A percentile compares a stretch with the other conserved stretches of the same genome.
phyloP scores from a whole-genome alignment of 129 eudicot species.

The Flaveria trinervia region DNA sequence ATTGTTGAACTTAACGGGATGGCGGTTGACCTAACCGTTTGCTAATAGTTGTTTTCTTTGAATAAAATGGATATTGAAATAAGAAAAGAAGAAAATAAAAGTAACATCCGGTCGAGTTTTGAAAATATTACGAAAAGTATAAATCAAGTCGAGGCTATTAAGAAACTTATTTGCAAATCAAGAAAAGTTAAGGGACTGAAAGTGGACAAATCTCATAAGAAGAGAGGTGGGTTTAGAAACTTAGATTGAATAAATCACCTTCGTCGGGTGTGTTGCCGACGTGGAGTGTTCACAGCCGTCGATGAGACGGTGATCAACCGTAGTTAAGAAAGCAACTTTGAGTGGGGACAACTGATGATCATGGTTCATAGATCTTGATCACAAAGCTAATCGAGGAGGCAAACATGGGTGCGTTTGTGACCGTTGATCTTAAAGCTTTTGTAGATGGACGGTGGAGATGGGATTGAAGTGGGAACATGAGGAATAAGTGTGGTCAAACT shows the following conservation, averaged over 20 bases:
- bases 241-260: conserved; percentile 28
- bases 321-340: conserved; percentile 18
- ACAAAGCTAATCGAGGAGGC: conserved; percentile 14
- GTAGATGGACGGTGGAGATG: conserved; percentile 25
- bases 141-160: too few relatives aligned
- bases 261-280: conserved; percentile 23
- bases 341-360: conserved; percentile 33
- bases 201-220: conserved; percentile 3
- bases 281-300: conserved; percentile 27
- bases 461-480: conserved; percentile 30
- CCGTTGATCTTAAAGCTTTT: conserved; percentile 24
- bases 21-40: too few relatives aligned
- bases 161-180: neutral
- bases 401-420: neutral
- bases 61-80: too few relatives aligned
- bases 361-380: conserved; percentile 33
- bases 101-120: too few relatives aligned
- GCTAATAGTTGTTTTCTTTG: too few relatives aligned
- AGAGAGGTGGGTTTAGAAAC: neutral
- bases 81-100: too few relatives aligned
- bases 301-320: conserved; percentile 37
- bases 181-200: neutral
- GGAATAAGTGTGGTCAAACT: conserved; percentile 39
- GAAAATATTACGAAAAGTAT: too few relatives aligned
- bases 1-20: too few relatives aligned